Evolutionary conservation across 345 rosid genomes (phyloP).

Genomic region (Nephelium lappaceum): DNA sequence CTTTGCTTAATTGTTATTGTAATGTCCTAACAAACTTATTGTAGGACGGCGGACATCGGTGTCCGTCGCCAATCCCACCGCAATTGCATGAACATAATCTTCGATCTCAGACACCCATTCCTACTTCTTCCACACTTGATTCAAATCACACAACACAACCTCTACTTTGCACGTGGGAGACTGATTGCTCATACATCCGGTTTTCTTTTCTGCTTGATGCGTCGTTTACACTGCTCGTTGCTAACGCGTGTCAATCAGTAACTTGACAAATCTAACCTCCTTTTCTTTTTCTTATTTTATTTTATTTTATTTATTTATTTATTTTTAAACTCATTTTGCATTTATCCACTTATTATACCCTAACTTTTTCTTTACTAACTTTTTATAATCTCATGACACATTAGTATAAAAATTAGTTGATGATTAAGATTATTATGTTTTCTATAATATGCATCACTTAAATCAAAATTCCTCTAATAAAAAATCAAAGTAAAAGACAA

Average conservation of each 20-base stretch:
- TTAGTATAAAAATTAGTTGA: too few species aligned
- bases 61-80: conserved; percentile 13
- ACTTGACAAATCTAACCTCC: background rate
- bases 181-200: background rate
- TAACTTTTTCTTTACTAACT: too few species aligned
- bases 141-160: background rate
- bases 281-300: too few species aligned
- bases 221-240: background rate
- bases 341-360: too few species aligned
- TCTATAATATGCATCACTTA: too few species aligned
- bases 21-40: background rate
- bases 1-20: background rate
- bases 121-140: background rate
- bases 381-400: too few species aligned
- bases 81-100: background rate
- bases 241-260: background rate
- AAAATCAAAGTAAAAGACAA: too few species aligned
- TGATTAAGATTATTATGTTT: too few species aligned
- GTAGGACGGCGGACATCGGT: conserved; percentile 2
- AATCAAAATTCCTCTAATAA: too few species aligned
- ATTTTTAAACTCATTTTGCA: too few species aligned
- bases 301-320: too few species aligned
- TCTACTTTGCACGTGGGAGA: conserved; percentile 18
- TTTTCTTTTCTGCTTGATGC: background rate
- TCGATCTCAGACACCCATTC: background rate